Percentiles rank a stretch among this genome's conserved stretches.
Evolutionary conservation across 2,329 filamentous ascomycete genomes (phyloP).

Genomic region (Ascosphaera apis): DNA sequence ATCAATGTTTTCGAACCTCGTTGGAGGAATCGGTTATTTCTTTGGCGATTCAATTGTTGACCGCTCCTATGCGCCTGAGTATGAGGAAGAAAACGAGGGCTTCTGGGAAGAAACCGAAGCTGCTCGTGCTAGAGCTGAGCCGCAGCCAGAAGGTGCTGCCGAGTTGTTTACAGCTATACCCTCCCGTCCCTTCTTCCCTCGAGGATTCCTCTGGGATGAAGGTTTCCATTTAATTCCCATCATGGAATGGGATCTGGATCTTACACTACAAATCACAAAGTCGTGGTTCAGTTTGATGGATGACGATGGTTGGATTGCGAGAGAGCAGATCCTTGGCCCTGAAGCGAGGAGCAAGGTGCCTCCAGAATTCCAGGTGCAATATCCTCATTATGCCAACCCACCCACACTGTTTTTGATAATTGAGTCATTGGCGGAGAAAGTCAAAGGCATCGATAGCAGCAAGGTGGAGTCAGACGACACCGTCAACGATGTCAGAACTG

Average conservation of each 20-base stretch:
- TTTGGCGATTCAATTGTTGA: constrained; percentile 74
- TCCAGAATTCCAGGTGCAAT: constrained; percentile 77
- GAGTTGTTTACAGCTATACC: constrained; percentile 83
- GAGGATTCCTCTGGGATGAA: constrained; percentile 95
- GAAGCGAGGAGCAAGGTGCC: constrained; percentile 94
- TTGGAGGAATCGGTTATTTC: constrained; percentile 91
- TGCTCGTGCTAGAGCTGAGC: constrained; percentile 44
- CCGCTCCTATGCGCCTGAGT: constrained; percentile 73
- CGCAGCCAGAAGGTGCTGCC: constrained; percentile 55
- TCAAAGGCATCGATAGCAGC: constrained; percentile 24
- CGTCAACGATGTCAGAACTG: constrained; percentile 28
- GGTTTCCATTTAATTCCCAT: constrained; percentile 86
- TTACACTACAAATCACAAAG: constrained; percentile 66
- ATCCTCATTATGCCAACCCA: constrained; percentile 92
- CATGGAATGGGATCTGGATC: constrained; percentile 79
- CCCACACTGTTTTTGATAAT: constrained; percentile 83
- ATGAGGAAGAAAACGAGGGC: constrained; percentile 82
- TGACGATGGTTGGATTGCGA: constrained; percentile 88
- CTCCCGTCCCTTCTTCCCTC: constrained; percentile 83
- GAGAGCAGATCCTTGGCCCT: constrained; percentile 78
- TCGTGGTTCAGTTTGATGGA: constrained; percentile 97
- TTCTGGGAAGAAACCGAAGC: constrained; percentile 86
- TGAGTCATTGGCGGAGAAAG: constrained; percentile 59
- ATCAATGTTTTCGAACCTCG: constrained; percentile 79
- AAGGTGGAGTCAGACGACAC: constrained; percentile 8